Conservation (phyloP, 768 basidiomycete species). For the Neoboletus magnificus region DNA sequence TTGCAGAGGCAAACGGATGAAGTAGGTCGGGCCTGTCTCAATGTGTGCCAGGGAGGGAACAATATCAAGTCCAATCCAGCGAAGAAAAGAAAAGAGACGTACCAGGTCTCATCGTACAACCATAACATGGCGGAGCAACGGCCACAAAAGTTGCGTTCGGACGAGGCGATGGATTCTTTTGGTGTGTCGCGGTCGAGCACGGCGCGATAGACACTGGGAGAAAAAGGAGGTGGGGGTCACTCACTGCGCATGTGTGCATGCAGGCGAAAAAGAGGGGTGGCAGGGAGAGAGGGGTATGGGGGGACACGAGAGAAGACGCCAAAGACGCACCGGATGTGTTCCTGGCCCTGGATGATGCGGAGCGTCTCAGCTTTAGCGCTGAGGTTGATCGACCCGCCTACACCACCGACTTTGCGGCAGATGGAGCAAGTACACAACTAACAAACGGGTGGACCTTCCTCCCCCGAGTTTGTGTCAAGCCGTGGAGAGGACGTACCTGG, state of each 20-base stretch:
- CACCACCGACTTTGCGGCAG: slow-evolving; percentile 67
- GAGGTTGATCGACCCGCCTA: slow-evolving; percentile 65
- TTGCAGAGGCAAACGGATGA: slow-evolving; percentile 67
- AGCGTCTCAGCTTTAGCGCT: slow-evolving; percentile 52
- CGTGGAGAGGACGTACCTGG: slow-evolving; percentile 38
- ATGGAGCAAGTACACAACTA: slow-evolving; percentile 67
- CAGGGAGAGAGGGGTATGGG: not conserved
- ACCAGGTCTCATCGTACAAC: slow-evolving; percentile 59
- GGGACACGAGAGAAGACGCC: not conserved
- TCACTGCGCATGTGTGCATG: not conserved
- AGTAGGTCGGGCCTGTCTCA: slow-evolving; percentile 55
- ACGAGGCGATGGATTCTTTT: slow-evolving; percentile 44
- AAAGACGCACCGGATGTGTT: slow-evolving; percentile 46
- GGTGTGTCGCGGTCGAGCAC: slow-evolving; percentile 55
- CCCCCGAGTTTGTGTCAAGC: too few relatives aligned
- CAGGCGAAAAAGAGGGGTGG: not conserved
- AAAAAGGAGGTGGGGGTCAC: not conserved
- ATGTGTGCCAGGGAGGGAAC: not conserved
- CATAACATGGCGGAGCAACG: slow-evolving; percentile 67
- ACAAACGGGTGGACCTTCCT: not conserved
- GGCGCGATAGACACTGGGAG: slow-evolving; percentile 55
- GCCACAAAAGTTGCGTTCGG: slow-evolving; percentile 62
- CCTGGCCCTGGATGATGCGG: slow-evolving; percentile 48
- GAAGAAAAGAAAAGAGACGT: slow-evolving; percentile 1
- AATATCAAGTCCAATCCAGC: too few relatives aligned